phyloP scores from a whole-genome alignment of 805 yeast genomes.

The Pichia californica region DNA sequence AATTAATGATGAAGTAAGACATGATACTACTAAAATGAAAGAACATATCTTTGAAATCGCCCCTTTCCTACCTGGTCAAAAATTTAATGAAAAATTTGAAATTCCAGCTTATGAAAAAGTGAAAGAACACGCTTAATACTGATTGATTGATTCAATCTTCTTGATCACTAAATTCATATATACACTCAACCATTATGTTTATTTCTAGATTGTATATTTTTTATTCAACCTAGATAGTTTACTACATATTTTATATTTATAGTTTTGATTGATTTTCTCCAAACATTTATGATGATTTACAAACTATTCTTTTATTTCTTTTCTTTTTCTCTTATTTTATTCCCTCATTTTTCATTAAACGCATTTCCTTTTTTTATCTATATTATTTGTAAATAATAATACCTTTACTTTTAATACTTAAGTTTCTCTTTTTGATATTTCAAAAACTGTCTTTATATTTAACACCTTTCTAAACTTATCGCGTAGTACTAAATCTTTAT shows the following conservation, averaged over 20 bases:
- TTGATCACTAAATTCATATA: too few relatives aligned
- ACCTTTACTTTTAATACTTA: too few relatives aligned
- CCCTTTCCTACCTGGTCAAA: conserved; percentile 82
- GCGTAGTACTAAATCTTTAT: neutral
- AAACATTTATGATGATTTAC: too few relatives aligned
- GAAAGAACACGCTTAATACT: neutral
- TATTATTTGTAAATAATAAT: too few relatives aligned
- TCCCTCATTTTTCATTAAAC: neutral
- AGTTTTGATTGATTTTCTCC: neutral
- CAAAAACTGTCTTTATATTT: neutral
- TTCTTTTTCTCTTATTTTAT: neutral
- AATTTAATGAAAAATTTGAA: conserved; percentile 54
- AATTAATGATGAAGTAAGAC: conserved; percentile 29
- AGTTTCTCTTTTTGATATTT: neutral
- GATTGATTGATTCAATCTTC: too few relatives aligned
- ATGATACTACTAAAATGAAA: conserved; percentile 43
- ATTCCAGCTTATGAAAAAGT: conserved; percentile 61
- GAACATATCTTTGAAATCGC: conserved; percentile 55
- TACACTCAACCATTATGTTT: too few relatives aligned
- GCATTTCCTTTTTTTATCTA: neutral
- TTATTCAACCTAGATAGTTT: conserved; percentile 3
- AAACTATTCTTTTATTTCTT: too few relatives aligned
- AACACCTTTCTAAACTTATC: neutral
- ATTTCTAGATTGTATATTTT: too few relatives aligned
- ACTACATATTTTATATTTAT: neutral